phyloP scores from a whole-genome alignment of 2,329 filamentous ascomycete species.

The Aspergillus brunneoviolaceus region DNA sequence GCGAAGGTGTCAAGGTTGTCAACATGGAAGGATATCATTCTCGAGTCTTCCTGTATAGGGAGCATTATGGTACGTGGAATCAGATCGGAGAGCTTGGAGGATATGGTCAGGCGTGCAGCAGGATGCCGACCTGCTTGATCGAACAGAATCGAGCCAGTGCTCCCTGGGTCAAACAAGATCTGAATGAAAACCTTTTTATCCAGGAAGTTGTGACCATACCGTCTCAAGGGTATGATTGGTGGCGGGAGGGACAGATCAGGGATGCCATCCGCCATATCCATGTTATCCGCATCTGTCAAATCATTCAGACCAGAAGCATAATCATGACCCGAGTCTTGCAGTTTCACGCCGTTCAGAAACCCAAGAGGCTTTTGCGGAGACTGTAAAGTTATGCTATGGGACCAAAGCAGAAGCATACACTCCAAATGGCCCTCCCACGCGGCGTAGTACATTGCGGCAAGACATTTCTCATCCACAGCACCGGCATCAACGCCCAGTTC shows the following conservation, averaged over 20 bases:
- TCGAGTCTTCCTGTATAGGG: conserved; percentile 93
- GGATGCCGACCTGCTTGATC: conserved; percentile 97
- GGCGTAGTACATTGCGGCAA: conserved; percentile 96
- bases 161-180: conserved; percentile 76
- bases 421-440: conserved; percentile 96
- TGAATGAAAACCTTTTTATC: conserved; percentile 97
- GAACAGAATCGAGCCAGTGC: conserved; percentile 74
- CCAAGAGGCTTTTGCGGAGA: conserved; percentile 33
- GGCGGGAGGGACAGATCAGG: conserved; percentile 88
- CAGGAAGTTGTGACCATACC: conserved; percentile 97
- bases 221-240: conserved; percentile 88
- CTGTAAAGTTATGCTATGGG: conserved; percentile 28
- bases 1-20: conserved; percentile 90
- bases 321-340: conserved; percentile 27
- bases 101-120: conserved; percentile 90
- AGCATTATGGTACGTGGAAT: conserved; percentile 95
- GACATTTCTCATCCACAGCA: conserved; percentile 84
- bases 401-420: conserved; percentile 81
- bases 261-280: conserved; percentile 78
- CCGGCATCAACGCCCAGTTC: conserved; percentile 75
- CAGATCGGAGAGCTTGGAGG: conserved; percentile 90
- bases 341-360: conserved; percentile 35
- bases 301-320: conserved; percentile 31
- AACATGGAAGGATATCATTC: conserved; percentile 91
- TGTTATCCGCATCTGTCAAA: conserved; percentile 56